Evolutionary conservation across 192 early-diverging fungal species (phyloP).

Genomic region (Dissophora ornata): DNA sequence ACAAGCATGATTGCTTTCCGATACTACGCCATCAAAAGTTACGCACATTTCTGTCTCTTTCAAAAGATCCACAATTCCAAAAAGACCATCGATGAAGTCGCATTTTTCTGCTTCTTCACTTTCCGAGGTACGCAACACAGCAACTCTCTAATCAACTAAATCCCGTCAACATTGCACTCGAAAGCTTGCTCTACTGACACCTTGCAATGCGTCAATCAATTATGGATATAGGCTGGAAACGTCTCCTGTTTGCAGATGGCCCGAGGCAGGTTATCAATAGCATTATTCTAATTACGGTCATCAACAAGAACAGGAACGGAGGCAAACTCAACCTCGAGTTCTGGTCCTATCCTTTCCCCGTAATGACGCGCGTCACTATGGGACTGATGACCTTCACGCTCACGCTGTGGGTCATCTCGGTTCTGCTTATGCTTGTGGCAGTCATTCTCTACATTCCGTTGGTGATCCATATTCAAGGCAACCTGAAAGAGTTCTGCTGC

Average conservation of each 20-base stretch:
- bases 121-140: constrained; percentile 70
- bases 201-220: too few species aligned
- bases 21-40: constrained; percentile 79
- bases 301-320: background rate
- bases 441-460: constrained; percentile 81
- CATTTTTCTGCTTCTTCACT: constrained; percentile 86
- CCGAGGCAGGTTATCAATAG: constrained; percentile 81
- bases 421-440: constrained; percentile 68
- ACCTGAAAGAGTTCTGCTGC: constrained; percentile 89
- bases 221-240: constrained; percentile 78
- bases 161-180: too few species aligned
- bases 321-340: background rate
- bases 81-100: constrained; percentile 71
- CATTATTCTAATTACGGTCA: constrained; percentile 59
- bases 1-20: constrained; percentile 79
- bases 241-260: constrained; percentile 83
- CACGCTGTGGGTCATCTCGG: constrained; percentile 69
- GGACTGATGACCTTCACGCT: constrained; percentile 71
- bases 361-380: constrained; percentile 17
- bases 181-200: too few species aligned
- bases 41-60: constrained; percentile 88
- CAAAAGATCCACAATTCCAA: constrained; percentile 69
- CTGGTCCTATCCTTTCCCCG: background rate
- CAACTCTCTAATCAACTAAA: too few species aligned
- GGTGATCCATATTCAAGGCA: constrained; percentile 82